Base-by-base conservation (phyloP, 176 grass and related monocot genomes). In the Avena eriantha region DNA sequence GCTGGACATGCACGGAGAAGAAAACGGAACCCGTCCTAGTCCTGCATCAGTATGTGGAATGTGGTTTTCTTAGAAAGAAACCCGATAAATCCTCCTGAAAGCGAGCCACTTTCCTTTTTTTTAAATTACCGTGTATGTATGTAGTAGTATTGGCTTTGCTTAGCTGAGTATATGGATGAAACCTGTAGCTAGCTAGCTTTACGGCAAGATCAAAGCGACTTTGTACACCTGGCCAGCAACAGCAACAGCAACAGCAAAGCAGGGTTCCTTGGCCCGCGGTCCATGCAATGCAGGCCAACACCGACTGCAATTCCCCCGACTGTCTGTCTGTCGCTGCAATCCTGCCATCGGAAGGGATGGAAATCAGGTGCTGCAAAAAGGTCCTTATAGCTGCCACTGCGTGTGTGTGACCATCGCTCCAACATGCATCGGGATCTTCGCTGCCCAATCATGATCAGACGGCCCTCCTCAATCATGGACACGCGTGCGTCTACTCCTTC, bases 391-490 rank as follows among this genome's bases (percentile, higher is more conserved):
- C 24, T 24, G 65, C 2, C 60, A 17, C 23, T 64, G 60, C 60
- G 10, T 14, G 23, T 67, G 61, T 65, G 7, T 67, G 64, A 16
- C 64, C 64, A 33, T 33, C 1, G 14, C 4, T 18, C 16, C 6
- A 64, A 64, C 61, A 65, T 68, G 65, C 31, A 4, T 17, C 2
- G 66, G 66, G 66, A 69, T 69, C 45, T 10, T 47, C 33, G 33
- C 16, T 69, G 66, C 66, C 66, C 66, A 76, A 54, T 76, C 73
- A 76, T 54, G 73, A 54, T 54, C 48, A 76, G 47, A 34, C 73
- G 48, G 48, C 48, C 48, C 24, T 53, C 48, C 24, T 53, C 73
- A 29, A 76, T 51, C 73, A 54, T 54, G 73, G 7, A 22, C 43
- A 16, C 14, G 63, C 5, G 18, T 19, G 19, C 39, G 39, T 41